Evolutionary conservation across 1,284 basidiomycete species (phyloP), one percentile per base, ranked within the genome.

Genomic region (Limonomyces culmigenus): DNA sequence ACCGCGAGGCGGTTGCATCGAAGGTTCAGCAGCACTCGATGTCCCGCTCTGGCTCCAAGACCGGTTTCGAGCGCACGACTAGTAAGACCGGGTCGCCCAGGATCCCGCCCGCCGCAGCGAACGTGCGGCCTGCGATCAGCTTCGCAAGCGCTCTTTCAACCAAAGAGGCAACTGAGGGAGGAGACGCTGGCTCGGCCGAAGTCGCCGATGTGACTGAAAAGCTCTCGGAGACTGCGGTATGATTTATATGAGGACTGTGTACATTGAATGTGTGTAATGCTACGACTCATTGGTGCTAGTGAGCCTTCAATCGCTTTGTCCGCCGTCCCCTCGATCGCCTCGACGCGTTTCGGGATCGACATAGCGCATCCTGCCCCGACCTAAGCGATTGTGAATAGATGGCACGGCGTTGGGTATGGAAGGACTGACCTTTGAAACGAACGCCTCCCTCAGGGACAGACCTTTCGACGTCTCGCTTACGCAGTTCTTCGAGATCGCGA

Each of bases 1-100:
- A 79, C 29, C 63, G 69, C 19, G 73, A 74, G 40, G 50, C 55
- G 2, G 50, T 50, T 29, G 70, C 69, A 41, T 71, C 75, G 18
- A 65, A 67, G n/a, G 45, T 62, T n/a, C 64, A 32, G 30, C 30
- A 32, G 62, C 39, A 67, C 62, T 39, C 72, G 57, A 39, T 84
- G 70, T 84, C 79, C 13, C 74, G 79, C 36, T 74, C 74, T 12
- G 77, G 55, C 40, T 84, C 79, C 27, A 68, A 69, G 19, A 64
- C 68, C 39, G 72, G 66, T 4, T 60, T 66, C 13, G 74, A 78
- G 38, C 68, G 80, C 39, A 51, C 50, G 29, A 36, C 53, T 5
- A 39, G 51, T 62, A 3, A 55, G 63, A 2, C 54, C 63, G 42
- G 41, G 37, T 44, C 19, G 42, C 37, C 45, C 27, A 29, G 35